Conservation (phyloP, 177 flowering plant species). For the Vitis hybrid region DNA sequence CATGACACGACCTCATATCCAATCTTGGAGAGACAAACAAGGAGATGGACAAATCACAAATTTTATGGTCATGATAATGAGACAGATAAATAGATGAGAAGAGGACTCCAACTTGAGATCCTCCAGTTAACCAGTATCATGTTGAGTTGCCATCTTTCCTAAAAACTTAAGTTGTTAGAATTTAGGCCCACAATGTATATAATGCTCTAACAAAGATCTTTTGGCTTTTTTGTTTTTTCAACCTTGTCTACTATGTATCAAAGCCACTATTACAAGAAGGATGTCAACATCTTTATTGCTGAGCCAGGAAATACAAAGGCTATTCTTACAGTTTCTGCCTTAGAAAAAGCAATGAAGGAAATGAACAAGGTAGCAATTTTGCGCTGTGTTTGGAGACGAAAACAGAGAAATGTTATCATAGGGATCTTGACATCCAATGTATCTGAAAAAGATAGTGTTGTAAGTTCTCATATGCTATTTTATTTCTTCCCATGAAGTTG, state of each 20-base stretch:
- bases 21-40: too few relatives aligned
- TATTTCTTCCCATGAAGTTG: neutral
- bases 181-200: too few relatives aligned
- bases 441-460: slow-evolving; percentile 58
- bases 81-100: too few relatives aligned
- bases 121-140: too few relatives aligned
- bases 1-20: too few relatives aligned
- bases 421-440: slow-evolving; percentile 87
- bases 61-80: too few relatives aligned
- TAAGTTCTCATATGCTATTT: slow-evolving; percentile 35
- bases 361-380: slow-evolving; percentile 80
- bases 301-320: slow-evolving; percentile 86
- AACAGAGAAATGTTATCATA: slow-evolving; percentile 75
- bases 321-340: slow-evolving; percentile 74
- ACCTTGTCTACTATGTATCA: slow-evolving; percentile 10
- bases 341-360: slow-evolving; percentile 92
- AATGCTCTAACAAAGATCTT: too few relatives aligned
- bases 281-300: slow-evolving; percentile 74
- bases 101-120: too few relatives aligned
- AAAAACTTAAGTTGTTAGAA: too few relatives aligned
- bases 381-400: slow-evolving; percentile 95
- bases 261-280: slow-evolving; percentile 93
- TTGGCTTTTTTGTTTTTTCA: slow-evolving; percentile 1
- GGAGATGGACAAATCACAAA: too few relatives aligned
- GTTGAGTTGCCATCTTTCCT: too few relatives aligned